Conservation (phyloP, 1,284 basidiomycete genomes). For the Xanthoconium separans region DNA sequence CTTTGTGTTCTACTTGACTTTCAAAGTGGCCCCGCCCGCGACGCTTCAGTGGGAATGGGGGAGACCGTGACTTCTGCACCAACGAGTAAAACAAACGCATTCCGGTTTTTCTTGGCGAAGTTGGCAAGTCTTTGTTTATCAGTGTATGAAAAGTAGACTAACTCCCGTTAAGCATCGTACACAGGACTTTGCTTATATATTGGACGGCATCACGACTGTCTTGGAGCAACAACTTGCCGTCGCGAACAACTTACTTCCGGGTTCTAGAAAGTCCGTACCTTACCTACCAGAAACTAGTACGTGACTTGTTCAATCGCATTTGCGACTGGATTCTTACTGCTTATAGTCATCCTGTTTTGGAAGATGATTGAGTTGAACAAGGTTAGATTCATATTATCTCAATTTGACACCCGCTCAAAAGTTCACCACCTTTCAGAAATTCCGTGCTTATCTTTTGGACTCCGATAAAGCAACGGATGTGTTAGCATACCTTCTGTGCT, state of each 20-base stretch:
- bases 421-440: slow-evolving; percentile 60
- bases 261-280: slow-evolving; percentile 76
- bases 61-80: slow-evolving; percentile 51
- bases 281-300: slow-evolving; percentile 79
- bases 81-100: slow-evolving; percentile 77
- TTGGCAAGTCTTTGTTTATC: slow-evolving; percentile 49
- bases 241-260: slow-evolving; percentile 75
- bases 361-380: slow-evolving; percentile 90
- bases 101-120: slow-evolving; percentile 88
- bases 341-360: slow-evolving; percentile 82
- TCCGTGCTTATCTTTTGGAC: slow-evolving; percentile 76
- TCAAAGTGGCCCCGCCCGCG: slow-evolving; percentile 70
- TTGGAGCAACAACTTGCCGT: slow-evolving; percentile 75
- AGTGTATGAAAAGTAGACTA: slow-evolving; percentile 5
- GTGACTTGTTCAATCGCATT: slow-evolving; percentile 28
- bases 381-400: slow-evolving; percentile 40
- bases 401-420: background rate
- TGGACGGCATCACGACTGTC: slow-evolving; percentile 70
- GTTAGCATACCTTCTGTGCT: slow-evolving; percentile 75
- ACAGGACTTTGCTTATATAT: slow-evolving; percentile 82
- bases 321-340: slow-evolving; percentile 9
- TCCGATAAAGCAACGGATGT: slow-evolving; percentile 77
- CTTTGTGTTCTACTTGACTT: slow-evolving; percentile 81
- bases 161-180: slow-evolving; percentile 67
- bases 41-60: slow-evolving; percentile 39